Percentiles rank a stretch among this genome's conserved stretches.
Evolutionary conservation across 805 yeast genomes (phyloP).

Genomic region (Metschnikowia borealis): DNA sequence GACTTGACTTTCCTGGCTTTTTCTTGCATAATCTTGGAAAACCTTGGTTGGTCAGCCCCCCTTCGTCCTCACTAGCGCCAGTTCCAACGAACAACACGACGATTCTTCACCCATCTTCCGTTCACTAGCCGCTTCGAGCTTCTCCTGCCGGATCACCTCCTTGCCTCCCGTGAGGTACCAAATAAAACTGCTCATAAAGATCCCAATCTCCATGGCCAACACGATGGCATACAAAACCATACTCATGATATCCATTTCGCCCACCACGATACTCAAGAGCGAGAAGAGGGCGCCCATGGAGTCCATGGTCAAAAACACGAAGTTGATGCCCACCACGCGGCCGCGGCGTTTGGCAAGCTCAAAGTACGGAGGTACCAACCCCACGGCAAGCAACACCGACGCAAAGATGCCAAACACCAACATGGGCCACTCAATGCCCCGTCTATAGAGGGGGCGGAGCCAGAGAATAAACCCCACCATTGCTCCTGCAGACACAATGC

Average conservation of each 20-base stretch:
- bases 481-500: constrained; percentile 41
- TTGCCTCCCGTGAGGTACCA: constrained; percentile 53
- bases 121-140: constrained; percentile 9
- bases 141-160: constrained; percentile 22
- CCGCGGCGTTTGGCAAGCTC: constrained; percentile 80
- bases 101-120: not conserved
- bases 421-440: constrained; percentile 69
- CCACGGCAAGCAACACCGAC: constrained; percentile 66
- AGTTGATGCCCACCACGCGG: constrained; percentile 84
- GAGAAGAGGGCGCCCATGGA: constrained; percentile 78
- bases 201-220: constrained; percentile 72
- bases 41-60: too few species aligned
- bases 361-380: constrained; percentile 84
- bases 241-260: constrained; percentile 71
- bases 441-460: constrained; percentile 50
- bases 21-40: not conserved
- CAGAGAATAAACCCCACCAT: constrained; percentile 73
- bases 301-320: constrained; percentile 71
- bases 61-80: not conserved
- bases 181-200: constrained; percentile 60
- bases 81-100: not conserved
- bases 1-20: too few species aligned
- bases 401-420: constrained; percentile 79
- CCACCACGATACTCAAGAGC: constrained; percentile 54
- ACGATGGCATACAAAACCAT: constrained; percentile 71